Evolutionary conservation across 2,329 filamentous ascomycete genomes (phyloP).

Genomic region (Penicillium sp.): DNA sequence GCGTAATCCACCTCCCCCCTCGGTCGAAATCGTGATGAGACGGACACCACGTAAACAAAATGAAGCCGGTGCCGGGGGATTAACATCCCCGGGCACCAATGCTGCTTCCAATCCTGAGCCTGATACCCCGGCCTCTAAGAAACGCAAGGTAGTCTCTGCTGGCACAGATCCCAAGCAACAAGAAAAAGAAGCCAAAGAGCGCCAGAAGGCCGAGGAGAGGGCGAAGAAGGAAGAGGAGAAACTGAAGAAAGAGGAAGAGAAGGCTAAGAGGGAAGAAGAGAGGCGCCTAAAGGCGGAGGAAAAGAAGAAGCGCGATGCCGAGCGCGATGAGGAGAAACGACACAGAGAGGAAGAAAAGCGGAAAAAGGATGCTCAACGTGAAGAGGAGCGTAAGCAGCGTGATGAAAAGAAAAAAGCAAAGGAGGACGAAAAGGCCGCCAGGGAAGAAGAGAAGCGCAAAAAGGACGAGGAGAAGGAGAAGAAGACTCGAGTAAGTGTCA

Average conservation of each 20-base stretch:
- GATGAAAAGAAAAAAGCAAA: constrained; percentile 47
- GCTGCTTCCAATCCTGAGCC: constrained; percentile 11
- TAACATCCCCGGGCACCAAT: not conserved
- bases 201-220: constrained; percentile 32
- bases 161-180: constrained; percentile 37
- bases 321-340: constrained; percentile 35
- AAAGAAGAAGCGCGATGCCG: constrained; percentile 27
- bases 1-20: not conserved
- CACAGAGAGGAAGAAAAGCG: constrained; percentile 25
- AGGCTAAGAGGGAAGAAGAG: constrained; percentile 34
- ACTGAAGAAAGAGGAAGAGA: constrained; percentile 33
- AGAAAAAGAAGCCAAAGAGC: constrained; percentile 37
- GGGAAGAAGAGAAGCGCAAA: constrained; percentile 49
- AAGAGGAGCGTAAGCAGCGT: constrained; percentile 49
- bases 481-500: constrained; percentile 45
- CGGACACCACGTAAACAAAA: not conserved
- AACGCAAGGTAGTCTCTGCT: constrained; percentile 28
- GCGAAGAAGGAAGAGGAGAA: constrained; percentile 28
- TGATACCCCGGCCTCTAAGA: constrained; percentile 25
- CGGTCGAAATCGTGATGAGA: constrained; percentile 9
- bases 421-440: constrained; percentile 46
- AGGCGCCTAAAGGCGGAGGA: constrained; percentile 27
- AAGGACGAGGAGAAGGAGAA: constrained; percentile 51
- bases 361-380: constrained; percentile 37
- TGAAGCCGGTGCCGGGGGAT: not conserved